phyloP scores from a whole-genome alignment of 306 rosid genomes.

The Cucumis cinereus region DNA sequence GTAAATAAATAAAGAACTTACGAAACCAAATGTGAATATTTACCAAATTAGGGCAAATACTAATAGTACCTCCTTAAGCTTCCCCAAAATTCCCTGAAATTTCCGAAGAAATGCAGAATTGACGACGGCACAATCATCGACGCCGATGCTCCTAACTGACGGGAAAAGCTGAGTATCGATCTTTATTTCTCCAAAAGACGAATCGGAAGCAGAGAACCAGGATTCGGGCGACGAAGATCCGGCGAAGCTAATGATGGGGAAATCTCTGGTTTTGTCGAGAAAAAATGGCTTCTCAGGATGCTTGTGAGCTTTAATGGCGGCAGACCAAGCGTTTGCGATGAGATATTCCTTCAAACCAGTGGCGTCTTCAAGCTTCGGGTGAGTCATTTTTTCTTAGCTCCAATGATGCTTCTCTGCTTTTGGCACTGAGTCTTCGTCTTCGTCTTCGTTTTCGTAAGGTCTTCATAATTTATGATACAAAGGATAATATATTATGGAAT shows the following conservation, averaged over 20 bases:
- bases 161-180: conserved; percentile 31
- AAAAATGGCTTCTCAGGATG: conserved; percentile 11
- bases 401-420: neutral
- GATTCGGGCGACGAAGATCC: conserved; percentile 29
- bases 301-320: conserved; percentile 30
- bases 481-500: neutral
- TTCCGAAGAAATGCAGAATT: conserved; percentile 33
- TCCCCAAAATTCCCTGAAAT: conserved; percentile 16
- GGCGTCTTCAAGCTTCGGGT: conserved; percentile 19
- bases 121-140: conserved; percentile 33
- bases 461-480: neutral
- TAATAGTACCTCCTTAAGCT: conserved; percentile 19
- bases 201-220: conserved; percentile 18
- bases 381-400: conserved; percentile 17
- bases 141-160: conserved; percentile 52
- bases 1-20: no score
- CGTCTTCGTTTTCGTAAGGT: neutral
- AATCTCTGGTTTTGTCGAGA: neutral
- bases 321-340: conserved; percentile 19
- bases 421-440: neutral
- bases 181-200: conserved; percentile 36
- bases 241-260: conserved; percentile 38
- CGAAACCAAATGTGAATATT: neutral
- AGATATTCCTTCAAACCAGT: conserved; percentile 22
- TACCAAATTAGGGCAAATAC: neutral